These are phyloP conservation scores for Kwoniella heveanensis DNA, from an alignment of 768 basidiomycete genomes.

Conservation along the genomic window DNA sequence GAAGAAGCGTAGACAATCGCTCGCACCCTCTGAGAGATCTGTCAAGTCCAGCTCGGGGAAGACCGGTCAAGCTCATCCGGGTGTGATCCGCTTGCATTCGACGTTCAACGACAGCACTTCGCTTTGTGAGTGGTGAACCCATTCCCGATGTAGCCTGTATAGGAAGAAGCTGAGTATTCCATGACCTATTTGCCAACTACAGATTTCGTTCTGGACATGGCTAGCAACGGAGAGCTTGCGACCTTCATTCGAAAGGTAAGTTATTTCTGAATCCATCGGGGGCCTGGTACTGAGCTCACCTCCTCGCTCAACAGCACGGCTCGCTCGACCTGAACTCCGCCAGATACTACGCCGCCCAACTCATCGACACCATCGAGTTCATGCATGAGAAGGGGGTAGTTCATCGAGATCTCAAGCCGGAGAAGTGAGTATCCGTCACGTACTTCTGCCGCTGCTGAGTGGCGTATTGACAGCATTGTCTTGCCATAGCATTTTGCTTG, in stretches of 20 bases:
- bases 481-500: constrained; percentile 91
- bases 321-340: constrained; percentile 78
- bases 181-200: not conserved
- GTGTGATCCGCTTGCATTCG: constrained; percentile 50
- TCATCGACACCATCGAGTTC: constrained; percentile 82
- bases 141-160: too few relatives aligned
- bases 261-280: too few relatives aligned
- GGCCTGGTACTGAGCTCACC: constrained; percentile 11
- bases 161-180: too few relatives aligned
- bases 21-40: constrained; percentile 39
- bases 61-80: constrained; percentile 44
- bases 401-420: constrained; percentile 67
- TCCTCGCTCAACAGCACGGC: constrained; percentile 62
- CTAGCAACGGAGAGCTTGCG: constrained; percentile 58
- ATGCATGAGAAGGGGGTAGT: constrained; percentile 89
- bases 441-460: not conserved
- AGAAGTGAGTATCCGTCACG: constrained; percentile 55
- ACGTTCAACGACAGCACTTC: constrained; percentile 54
- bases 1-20: constrained; percentile 27
- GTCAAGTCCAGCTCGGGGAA: constrained; percentile 24
- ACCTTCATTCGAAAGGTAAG: constrained; percentile 56
- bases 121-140: constrained; percentile 53
- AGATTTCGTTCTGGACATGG: constrained; percentile 60
- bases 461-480: constrained; percentile 58
- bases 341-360: constrained; percentile 83